Evolutionary conservation across 2,329 filamentous ascomycete species (phyloP), one percentile per base, ranked within the genome.

Genomic region (Fusarium irregulare): DNA sequence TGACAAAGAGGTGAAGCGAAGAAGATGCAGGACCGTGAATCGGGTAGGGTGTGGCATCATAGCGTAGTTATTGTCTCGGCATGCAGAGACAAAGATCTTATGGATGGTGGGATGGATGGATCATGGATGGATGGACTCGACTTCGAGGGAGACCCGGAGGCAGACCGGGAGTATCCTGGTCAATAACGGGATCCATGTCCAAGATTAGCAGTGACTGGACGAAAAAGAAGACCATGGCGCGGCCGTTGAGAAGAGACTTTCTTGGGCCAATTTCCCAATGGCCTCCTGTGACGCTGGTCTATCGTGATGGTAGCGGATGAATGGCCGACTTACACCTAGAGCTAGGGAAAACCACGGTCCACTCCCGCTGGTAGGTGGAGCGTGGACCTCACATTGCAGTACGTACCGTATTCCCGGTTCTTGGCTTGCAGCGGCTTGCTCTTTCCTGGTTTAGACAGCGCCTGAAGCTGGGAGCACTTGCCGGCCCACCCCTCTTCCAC

Each of bases 211-310:
- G 64, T 66, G 67, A 75, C 62, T 71, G 68, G 68, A 70, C 49
- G 56, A 68, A 66, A 53, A 51, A 25, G 37, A 42, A 68, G 56
- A 53, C 66, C 61, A 74, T 74, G 72, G 73, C 61, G 70, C 45
- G 64, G 71, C 61, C 57, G 58, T 61, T 61, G 61, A 66, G 64
- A 71, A 56, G 46, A 64, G 62, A 59, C 60, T 64, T 64, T 59
- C 61, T 56, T 34, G 50, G 66, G 70, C 57, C 64, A 74, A 75
- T 75, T 68, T 75, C 73, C 73, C 66, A 58, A 64, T 41, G 48
- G 49, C 71, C 73, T 75, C 59, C 64, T 74, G 63, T 73, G 73
- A 75, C 73, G 70, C 70, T 50, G 71, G 60, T 55, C 58, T 75
- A 66, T 63, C 64, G 65, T 73, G 69, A 73, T 73, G 70, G 49